Evolutionary conservation across 176 grass and related monocot species (phyloP).

Genomic region (Aegilops sharonensis): DNA sequence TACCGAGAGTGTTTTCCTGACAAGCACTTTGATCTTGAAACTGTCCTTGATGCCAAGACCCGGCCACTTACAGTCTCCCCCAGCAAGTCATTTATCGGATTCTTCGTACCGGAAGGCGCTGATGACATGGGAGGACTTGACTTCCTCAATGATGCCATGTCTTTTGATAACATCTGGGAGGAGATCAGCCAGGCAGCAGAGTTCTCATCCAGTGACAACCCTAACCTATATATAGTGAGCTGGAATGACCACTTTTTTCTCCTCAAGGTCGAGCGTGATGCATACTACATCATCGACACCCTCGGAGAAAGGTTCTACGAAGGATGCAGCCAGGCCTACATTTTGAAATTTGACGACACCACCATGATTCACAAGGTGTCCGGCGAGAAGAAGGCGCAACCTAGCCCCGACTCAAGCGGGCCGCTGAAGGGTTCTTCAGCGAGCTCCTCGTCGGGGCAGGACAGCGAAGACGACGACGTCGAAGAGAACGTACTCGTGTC

Average conservation of each 20-base stretch:
- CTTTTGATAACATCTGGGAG: conserved; percentile 83
- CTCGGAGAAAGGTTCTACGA: conserved; percentile 84
- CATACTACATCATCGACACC: conserved; percentile 87
- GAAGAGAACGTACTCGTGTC: conserved; percentile 37
- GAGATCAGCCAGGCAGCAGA: conserved; percentile 45
- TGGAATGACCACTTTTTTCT: conserved; percentile 99
- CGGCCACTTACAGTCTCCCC: conserved; percentile 44
- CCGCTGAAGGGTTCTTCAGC: conserved; percentile 38
- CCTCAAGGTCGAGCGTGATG: conserved; percentile 73
- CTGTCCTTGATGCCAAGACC: conserved; percentile 75
- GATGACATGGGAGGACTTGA: conserved; percentile 49
- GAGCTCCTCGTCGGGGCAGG: conserved; percentile 24
- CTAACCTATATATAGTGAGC: conserved; percentile 68
- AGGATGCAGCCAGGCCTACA: conserved; percentile 87
- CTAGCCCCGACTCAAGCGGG: conserved; percentile 46
- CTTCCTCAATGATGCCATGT: conserved; percentile 55
- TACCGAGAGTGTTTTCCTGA: conserved; percentile 63
- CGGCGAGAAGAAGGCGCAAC: conserved; percentile 26
- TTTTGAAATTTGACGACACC: conserved; percentile 62
- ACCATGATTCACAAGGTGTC: conserved; percentile 36
- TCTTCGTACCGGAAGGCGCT: conserved; percentile 50
- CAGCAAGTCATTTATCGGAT: conserved; percentile 68
- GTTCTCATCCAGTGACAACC: conserved; percentile 36
- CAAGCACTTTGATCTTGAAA: conserved; percentile 94
- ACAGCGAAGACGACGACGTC: conserved; percentile 12